Evolutionary conservation across 139 green algal species (phyloP), one percentile per base, ranked within the genome.

Genomic region (Desmodesmus armatus): DNA sequence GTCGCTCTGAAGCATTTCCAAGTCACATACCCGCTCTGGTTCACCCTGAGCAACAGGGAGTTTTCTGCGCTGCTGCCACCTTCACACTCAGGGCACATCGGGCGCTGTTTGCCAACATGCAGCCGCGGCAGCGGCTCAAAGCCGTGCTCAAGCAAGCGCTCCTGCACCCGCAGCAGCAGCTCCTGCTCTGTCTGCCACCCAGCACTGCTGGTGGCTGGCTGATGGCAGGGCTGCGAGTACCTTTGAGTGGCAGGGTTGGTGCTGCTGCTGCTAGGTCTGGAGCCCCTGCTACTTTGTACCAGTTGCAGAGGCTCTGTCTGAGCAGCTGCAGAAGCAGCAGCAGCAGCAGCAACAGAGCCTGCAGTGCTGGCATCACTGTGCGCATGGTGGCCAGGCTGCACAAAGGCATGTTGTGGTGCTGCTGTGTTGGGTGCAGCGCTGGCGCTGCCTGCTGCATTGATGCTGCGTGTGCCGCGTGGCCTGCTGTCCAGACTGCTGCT

Each of bases 21-120:
- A 19, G 47, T 79, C 33, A 29, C 66, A 85, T 9, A 35, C 2
- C 80, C 80, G 79, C 47, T 79, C 49, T 33, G 80, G 66, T 19
- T 41, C 5, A 9, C 67, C 80, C 15, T 23, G 31, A 21, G 37
- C 35, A 47, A 23, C 7, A 85, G 70, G 47, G 44, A 79, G 33
- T 79, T 33, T 29, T 79, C 66, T 11, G 9, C 3, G 29, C 40
- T 33, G 67, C 67, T 69, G 66, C 80, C 80, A 44, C 70, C 47
- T 5, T 63, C 27, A 37, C 80, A 85, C 2, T 60, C 4, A 13
- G 80, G 80, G 49, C 80, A 85, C 33, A 70, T 4, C 3, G 47
- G 53, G n/a, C 66, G 67, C 65, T 78, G 80, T 53, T 81, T 70
- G 19, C 69, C 40, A 60, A 72, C 39, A 4, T 19, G 35, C 35